A percentile compares a stretch with the other conserved stretches of the same genome.
Conservation (phyloP, 116 monocot genomes). For the Iris pallida region DNA sequence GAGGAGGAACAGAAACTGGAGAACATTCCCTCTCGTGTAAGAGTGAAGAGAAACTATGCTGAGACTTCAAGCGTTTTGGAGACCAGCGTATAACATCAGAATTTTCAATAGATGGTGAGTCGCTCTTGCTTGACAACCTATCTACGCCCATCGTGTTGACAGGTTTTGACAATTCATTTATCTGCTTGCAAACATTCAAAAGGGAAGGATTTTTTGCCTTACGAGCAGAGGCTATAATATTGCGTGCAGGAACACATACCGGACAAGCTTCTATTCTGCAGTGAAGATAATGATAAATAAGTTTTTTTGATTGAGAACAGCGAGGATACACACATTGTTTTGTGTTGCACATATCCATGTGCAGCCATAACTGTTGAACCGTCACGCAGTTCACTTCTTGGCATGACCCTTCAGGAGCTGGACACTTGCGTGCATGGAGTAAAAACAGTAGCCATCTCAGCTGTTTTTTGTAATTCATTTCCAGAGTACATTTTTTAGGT, state of each 20-base stretch:
- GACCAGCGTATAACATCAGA: conserved; percentile 26
- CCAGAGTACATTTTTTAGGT: conserved; percentile 21
- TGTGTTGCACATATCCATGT: conserved; percentile 41
- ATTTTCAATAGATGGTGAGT: conserved; percentile 23
- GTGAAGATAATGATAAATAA: conserved; percentile 38
- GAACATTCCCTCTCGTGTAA: conserved; percentile 29
- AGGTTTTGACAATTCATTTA: conserved; percentile 18
- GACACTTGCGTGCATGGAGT: conserved; percentile 61
- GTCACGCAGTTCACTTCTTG: conserved; percentile 42
- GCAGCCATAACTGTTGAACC: conserved; percentile 39
- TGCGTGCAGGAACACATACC: conserved; percentile 52
- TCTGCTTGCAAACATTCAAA: conserved; percentile 16
- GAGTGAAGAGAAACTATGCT: conserved; percentile 21
- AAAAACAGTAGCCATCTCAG: conserved; percentile 63
- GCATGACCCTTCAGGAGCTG: conserved; percentile 47
- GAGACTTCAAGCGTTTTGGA: conserved; percentile 49
- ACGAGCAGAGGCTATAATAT: conserved; percentile 20
- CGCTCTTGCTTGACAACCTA: conserved; percentile 14
- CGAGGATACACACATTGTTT: conserved; percentile 44
- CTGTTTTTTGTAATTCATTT: conserved; percentile 40
- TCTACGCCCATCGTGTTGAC: conserved; percentile 12
- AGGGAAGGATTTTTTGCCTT: conserved; percentile 7
- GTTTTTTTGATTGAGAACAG: conserved; percentile 37
- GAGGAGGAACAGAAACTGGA: conserved; percentile 16
- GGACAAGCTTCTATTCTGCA: conserved; percentile 51